These are phyloP conservation scores for Tympanopsis confertula DNA, from an alignment of 2,329 filamentous ascomycete genomes.

Conservation along the genomic window DNA sequence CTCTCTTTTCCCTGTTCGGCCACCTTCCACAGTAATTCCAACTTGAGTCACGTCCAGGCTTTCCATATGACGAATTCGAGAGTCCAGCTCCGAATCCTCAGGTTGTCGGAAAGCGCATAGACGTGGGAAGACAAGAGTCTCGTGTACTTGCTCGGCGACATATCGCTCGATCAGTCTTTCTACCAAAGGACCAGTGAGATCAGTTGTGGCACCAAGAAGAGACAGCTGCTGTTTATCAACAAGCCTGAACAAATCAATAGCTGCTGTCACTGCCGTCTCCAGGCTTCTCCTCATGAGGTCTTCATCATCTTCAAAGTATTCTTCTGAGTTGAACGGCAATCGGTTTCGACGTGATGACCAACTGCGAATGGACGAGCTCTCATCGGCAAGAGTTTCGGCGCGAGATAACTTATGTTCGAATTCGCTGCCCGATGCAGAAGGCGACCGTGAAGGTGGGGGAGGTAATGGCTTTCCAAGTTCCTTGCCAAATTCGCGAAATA, in stretches of 20 bases:
- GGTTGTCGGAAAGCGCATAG: conserved; percentile 66
- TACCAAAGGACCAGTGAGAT: conserved; percentile 81
- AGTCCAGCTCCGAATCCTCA: conserved; percentile 80
- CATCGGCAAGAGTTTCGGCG: conserved; percentile 41
- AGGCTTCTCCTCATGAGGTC: conserved; percentile 78
- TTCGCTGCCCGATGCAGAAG: conserved; percentile 26
- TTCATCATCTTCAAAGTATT: conserved; percentile 77
- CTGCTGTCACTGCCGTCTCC: conserved; percentile 82
- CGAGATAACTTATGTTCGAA: conserved; percentile 46
- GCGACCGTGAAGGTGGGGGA: conserved; percentile 50
- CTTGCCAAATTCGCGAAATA: conserved; percentile 80
- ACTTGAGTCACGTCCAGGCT: conserved; percentile 90
- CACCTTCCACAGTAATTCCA: conserved; percentile 74
- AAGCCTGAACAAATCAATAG: conserved; percentile 88
- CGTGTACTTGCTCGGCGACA: conserved; percentile 83
- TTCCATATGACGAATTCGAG: conserved; percentile 84
- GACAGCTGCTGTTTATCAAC: conserved; percentile 95
- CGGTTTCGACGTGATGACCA: conserved; percentile 19
- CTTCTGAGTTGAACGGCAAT: conserved; percentile 12
- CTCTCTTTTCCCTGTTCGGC: conserved; percentile 67
- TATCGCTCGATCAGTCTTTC: conserved; percentile 93
- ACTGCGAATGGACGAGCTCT: conserved; percentile 41
- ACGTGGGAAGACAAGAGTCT: conserved; percentile 69
- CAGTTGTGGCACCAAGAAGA: conserved; percentile 80
- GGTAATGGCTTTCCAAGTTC: conserved; percentile 79